Base-by-base conservation (phyloP, 2,329 filamentous ascomycete species). In the Teratosphaeria epicoccoides region DNA sequence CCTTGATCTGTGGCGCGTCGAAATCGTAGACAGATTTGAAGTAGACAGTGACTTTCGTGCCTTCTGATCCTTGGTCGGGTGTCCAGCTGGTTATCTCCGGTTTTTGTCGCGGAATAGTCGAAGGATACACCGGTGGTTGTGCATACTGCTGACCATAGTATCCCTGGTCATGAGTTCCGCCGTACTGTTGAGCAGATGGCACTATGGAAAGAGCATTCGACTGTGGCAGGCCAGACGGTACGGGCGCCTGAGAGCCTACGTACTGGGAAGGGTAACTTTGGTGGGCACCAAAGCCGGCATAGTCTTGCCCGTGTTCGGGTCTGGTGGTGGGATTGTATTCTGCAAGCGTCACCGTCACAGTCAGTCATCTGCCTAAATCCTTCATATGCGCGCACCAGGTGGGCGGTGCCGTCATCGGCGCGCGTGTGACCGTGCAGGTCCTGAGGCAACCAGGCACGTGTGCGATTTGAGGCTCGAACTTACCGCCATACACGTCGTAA, bases 1-100 rank as follows among this genome's bases (percentile, higher is more conserved):
- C 56, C 25, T 57, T 61, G 17, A 65, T 63, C 54, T 60, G 62
- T 73, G 77, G 53, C 75, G 77, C 68, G 83, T 78, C 52, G 54
- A 95, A 71, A 63, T 95, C 85, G 71, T 87, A 87, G 54, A 83
- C 78, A 43, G 85, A 84, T 49, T 83, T 82, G 25, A 95, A 79
- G 65, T 87, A 84, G 57, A 95, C 76, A 54, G 79, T 77, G 9
- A 95, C 73, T 61, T 83, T 83, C 20, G 84, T 85, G 50, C 86
- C 85, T 63, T 79, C 77, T 28, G 76, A 70, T 43, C 89, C 90
- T 62, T 80, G 76, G 44, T 74, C 72, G 17, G 90, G 91, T 54
- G 81, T 77, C 67, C 80, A 88, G 53, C 84, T 84, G 53, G 83
- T 76, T 57, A 95, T 72, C 62, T 83, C 77, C 52, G 81, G 81